Conservation (phyloP, 306 rosid species). For the Inga leiocalycina region DNA sequence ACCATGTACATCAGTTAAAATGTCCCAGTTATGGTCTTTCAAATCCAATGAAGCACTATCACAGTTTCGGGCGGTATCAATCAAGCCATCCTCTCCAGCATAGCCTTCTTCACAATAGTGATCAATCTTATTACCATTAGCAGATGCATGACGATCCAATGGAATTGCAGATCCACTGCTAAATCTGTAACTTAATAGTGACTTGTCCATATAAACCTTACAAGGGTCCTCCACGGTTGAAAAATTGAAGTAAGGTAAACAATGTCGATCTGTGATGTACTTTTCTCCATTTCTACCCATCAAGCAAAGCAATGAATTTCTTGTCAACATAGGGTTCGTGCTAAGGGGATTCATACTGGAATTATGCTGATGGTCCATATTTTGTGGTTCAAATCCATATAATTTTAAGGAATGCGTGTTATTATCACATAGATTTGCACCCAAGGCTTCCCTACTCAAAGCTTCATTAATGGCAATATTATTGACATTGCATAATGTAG, state of each 20-base stretch:
- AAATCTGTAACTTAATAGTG: slow-evolving; percentile 37
- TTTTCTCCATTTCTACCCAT: slow-evolving; percentile 50
- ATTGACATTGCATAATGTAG: slow-evolving; percentile 39
- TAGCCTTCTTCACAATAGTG: slow-evolving; percentile 34
- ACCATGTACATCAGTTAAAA: slow-evolving; percentile 55
- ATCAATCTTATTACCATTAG: slow-evolving; percentile 38
- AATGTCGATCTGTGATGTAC: slow-evolving; percentile 33
- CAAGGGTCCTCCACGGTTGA: slow-evolving; percentile 77
- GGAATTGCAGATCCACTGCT: slow-evolving; percentile 36
- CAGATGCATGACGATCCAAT: slow-evolving; percentile 39
- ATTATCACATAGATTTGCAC: slow-evolving; percentile 43
- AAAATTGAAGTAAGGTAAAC: slow-evolving; percentile 72
- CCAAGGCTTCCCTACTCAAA: slow-evolving; percentile 39
- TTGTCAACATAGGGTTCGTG: slow-evolving; percentile 74
- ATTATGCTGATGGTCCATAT: slow-evolving; percentile 43
- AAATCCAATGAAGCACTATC: slow-evolving; percentile 40
- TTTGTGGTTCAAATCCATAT: slow-evolving; percentile 42
- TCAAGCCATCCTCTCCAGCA: slow-evolving; percentile 42
- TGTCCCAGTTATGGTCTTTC: slow-evolving; percentile 39
- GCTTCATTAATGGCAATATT: slow-evolving; percentile 32
- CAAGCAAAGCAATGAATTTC: slow-evolving; percentile 50
- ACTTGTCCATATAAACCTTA: slow-evolving; percentile 56
- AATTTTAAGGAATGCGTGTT: slow-evolving; percentile 38
- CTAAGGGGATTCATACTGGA: slow-evolving; percentile 71
- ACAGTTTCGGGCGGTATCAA: slow-evolving; percentile 36